These are phyloP conservation scores for Pleurozium schreberi DNA, from an alignment of 225 moss, liverwort and hornwort genomes.

Conservation along the genomic window DNA sequence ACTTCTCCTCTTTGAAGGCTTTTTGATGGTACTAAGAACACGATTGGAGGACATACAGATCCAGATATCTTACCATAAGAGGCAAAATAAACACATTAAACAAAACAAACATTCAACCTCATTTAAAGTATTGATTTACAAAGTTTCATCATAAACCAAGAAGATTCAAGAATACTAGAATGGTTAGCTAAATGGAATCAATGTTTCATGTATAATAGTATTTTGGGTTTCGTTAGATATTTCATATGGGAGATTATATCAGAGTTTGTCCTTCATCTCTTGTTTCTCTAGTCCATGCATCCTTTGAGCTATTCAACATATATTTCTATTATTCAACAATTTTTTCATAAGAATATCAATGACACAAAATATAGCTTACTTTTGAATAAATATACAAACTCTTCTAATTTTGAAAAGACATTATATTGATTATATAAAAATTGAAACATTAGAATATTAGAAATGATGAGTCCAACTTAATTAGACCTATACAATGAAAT, in stretches of 20 bases:
- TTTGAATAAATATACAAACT: neutral
- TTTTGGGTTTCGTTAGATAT: neutral
- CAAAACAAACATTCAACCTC: no score
- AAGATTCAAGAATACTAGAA: neutral
- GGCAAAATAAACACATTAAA: no score
- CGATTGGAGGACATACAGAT: no score
- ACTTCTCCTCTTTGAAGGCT: no score
- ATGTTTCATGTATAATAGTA: neutral
- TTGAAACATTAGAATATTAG: no score
- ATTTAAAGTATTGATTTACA: no score
- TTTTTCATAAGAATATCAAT: neutral
- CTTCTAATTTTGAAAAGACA: no score
- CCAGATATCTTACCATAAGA: no score
- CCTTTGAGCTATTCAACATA: neutral
- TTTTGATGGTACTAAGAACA: no score
- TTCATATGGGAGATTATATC: neutral
- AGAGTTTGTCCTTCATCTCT: rapidly evolving
- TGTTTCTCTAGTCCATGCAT: neutral
- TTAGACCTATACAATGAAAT: neutral
- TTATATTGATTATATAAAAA: no score
- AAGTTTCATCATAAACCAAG: neutral
- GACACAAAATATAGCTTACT: neutral
- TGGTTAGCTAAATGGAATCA: neutral
- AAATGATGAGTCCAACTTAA: neutral
- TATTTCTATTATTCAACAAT: neutral